Base-by-base conservation (phyloP, 2,329 filamentous ascomycete species). In the Verticillium klebahnii region DNA sequence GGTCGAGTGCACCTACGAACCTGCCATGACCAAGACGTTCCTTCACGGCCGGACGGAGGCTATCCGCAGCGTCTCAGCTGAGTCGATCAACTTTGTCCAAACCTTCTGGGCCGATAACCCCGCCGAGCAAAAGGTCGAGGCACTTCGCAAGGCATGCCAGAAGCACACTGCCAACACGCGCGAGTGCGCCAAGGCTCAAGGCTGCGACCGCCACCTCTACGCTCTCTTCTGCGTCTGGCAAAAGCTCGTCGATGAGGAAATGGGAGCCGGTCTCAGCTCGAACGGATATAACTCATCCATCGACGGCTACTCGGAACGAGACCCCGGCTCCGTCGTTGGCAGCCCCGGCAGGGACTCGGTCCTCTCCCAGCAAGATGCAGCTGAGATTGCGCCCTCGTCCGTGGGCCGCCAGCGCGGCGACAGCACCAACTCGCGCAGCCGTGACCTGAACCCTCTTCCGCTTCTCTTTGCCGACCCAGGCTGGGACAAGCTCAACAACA, bases 181-280 rank as follows among this genome's bases (percentile, higher is more conserved):
- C 69, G 89, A 93, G 57, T 97, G 94, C 71, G 88, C 92, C 62
- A 96, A 96, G 75, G 95, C 90, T 0, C 85, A 96, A 73, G 95
- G 95, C 3, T 94, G 92, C 65, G 95, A 99, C 70, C 84, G 95
- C 11, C 95, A 99, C 72, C 79, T 99, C 7, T 99, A 98, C 69
- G 95, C 95, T 0, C 80, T 99, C 25, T 96, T 93, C 77, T 96
- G 91, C 68, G 88, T 98, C 34, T 98, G 95, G 95, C 94, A 98
- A 75, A 89, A 92, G 64, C 88, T 88, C 37, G 81, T 97, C 23
- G 92, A 97, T 66, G 90, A 92, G 61, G 89, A 90, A 57, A 77
- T 78, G 57, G 77, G 80, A 62, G 85, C 84, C 67, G 82, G 75
- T 36, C 75, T 75, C 60, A 84, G 81, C 67, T 85, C 82, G 55